Evolutionary conservation across 2,329 filamentous ascomycete species (phyloP).

Genomic region (Graphilbum fragrans): DNA sequence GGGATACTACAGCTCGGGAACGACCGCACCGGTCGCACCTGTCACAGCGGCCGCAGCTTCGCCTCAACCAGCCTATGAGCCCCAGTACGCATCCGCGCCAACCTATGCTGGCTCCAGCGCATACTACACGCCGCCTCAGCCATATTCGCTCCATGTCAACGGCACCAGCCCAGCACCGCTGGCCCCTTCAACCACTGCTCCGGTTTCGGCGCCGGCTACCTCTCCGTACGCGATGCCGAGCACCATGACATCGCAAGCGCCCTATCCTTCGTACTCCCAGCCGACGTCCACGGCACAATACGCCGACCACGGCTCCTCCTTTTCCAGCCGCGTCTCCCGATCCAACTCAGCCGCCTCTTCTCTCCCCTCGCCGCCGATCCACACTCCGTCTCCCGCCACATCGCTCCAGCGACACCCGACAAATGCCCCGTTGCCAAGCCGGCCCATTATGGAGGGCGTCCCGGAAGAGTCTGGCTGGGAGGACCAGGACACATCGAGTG

Average conservation of each 20-base stretch:
- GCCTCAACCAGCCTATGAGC: slow-evolving; percentile 14
- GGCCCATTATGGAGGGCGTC: slow-evolving; percentile 30
- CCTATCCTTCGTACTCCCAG: slow-evolving; percentile 32
- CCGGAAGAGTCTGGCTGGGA: slow-evolving; percentile 29
- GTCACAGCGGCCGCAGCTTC: slow-evolving; percentile 9
- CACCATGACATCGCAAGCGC: slow-evolving; percentile 26
- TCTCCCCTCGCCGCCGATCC: slow-evolving; percentile 28
- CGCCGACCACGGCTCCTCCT: slow-evolving; percentile 39
- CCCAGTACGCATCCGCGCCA: slow-evolving; percentile 12
- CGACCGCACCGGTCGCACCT: background rate
- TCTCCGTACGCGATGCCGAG: slow-evolving; percentile 12
- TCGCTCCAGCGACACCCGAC: slow-evolving; percentile 43
- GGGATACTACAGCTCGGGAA: slow-evolving; percentile 10
- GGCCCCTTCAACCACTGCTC: background rate
- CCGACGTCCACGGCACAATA: slow-evolving; percentile 9
- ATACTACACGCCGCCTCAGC: slow-evolving; percentile 2
- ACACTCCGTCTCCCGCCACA: slow-evolving; percentile 29
- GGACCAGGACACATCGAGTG: slow-evolving; percentile 13
- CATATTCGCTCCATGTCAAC: slow-evolving; percentile 14
- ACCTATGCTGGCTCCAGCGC: slow-evolving; percentile 9
- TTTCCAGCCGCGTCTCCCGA: slow-evolving; percentile 29
- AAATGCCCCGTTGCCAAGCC: slow-evolving; percentile 45
- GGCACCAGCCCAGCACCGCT: slow-evolving; percentile 23
- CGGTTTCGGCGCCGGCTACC: slow-evolving; percentile 4
- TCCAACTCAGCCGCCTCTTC: slow-evolving; percentile 39